These are phyloP conservation scores for Coffea humblotiana DNA, from an alignment of 305 asterid genomes.

Conservation along the genomic window DNA sequence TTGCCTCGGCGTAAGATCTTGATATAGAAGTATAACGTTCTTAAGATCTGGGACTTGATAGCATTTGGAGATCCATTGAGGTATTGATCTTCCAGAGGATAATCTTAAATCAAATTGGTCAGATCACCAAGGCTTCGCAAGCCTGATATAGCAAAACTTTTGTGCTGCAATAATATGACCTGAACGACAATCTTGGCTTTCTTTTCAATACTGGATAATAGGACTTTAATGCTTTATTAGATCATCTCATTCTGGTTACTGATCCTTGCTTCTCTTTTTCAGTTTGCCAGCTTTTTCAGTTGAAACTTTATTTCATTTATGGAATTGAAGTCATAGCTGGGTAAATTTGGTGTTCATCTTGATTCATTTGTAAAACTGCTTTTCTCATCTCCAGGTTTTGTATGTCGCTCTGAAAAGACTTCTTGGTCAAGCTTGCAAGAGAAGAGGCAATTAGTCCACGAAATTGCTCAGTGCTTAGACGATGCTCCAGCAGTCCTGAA, in stretches of 20 bases:
- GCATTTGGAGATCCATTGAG: not conserved
- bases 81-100: not conserved
- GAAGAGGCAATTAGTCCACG: constrained; percentile 64
- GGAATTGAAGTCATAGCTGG: no score
- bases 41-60: not conserved
- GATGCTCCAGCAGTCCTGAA: constrained; percentile 59
- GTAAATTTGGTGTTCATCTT: not conserved
- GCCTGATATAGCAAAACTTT: not conserved
- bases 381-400: constrained; percentile 45
- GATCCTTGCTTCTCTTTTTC: not conserved
- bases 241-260: not conserved
- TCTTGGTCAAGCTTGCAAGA: constrained; percentile 67
- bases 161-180: not conserved
- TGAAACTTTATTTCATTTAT: not conserved
- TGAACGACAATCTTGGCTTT: not conserved
- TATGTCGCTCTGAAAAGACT: constrained; percentile 52
- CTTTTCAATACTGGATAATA: not conserved
- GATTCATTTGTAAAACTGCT: not conserved
- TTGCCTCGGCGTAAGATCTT: not conserved
- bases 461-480: constrained; percentile 64
- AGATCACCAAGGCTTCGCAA: not conserved
- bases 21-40: not conserved
- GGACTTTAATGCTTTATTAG: not conserved
- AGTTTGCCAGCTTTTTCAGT: not conserved
- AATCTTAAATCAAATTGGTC: not conserved